Base-by-base conservation (phyloP, 495 filamentous ascomycete species). In the Jackrogersella minutella region DNA sequence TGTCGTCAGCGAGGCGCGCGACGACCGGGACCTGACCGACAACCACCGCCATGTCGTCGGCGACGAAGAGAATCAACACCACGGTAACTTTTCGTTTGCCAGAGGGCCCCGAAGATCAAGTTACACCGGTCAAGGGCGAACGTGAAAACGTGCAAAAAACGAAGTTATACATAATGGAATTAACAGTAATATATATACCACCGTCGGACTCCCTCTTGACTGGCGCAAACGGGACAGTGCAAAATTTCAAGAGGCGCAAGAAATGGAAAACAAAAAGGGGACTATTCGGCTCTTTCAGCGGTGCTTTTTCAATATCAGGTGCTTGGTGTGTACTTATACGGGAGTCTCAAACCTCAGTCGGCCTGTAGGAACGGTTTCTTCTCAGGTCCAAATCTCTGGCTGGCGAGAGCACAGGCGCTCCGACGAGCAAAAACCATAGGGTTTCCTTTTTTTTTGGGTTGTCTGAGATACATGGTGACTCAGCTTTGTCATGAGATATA, bases 71-170 rank as follows among this genome's bases (percentile, higher is more conserved):
- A 64, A 60, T 21, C 66, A 69, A n/a, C 59, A 62, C 30, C 66
- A 62, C 66, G 66, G 66, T 2, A 69, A 69, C 51, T 69, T 61
- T 44, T 28, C 66, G 30, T 69, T 69, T 28, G 66, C 66, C 9
- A 21, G 66, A 40, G 66, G 66, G 1, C 66, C 66, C 1, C 55
- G 55, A 36, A 64, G 66, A 24, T 61, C 66, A 40, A 69, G 66
- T 19, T 64, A 64, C 51, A 58, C 34, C 60, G 66, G 60, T 51
- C 24, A 64, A 30, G 21, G 43, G 14, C 66, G 66, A 19, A 51
- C 11, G 51, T 64, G 54, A 60, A 31, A 51, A 58, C 24, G 41
- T 24, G 13, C 14, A 21, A 7, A 60, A 40, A 11, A 22, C 41
- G 41, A 62, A 30, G 24, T 36, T 21, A 36, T 52, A 52, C 30